Percentiles rank a stretch among this genome's conserved stretches.
These are phyloP conservation scores for Leishmania mexicana DNA, from an alignment of 208 protist genomes.

Conservation along the genomic window DNA sequence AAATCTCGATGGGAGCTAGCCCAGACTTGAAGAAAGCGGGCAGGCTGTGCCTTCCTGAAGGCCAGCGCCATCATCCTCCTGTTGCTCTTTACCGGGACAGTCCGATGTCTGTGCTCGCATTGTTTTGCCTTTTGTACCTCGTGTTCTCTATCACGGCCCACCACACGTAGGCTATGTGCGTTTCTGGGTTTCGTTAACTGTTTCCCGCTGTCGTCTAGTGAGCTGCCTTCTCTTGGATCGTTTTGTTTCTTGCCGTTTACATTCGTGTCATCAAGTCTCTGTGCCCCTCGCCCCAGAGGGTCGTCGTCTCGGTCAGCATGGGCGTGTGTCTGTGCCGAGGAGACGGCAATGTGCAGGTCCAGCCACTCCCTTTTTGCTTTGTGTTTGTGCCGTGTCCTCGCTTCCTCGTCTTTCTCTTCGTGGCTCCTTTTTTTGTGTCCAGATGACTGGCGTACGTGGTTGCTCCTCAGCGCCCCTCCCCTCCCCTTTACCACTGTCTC, in stretches of 20 bases:
- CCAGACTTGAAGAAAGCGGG: conserved; percentile 1
- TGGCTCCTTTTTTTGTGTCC: neutral
- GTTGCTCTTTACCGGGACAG: neutral
- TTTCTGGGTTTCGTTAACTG: neutral
- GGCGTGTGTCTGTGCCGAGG: neutral
- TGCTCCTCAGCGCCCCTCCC: neutral
- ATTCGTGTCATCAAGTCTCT: neutral
- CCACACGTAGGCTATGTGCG: neutral
- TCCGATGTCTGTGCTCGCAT: neutral
- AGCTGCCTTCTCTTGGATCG: neutral
- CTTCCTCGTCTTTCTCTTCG: neutral
- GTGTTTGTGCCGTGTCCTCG: neutral
- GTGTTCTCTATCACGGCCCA: neutral
- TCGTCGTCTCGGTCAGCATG: neutral
- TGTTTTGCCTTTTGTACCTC: neutral
- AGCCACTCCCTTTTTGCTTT: too few relatives aligned
- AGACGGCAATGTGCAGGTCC: neutral
- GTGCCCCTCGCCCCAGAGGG: neutral
- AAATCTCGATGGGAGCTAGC: conserved; percentile 72
- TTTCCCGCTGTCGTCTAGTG: neutral
- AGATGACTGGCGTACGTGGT: neutral
- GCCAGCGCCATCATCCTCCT: neutral
- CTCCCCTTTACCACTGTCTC: neutral
- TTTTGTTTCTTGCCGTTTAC: neutral
- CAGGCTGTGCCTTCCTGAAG: neutral